A percentile compares a stretch with the other conserved stretches of the same genome.
Conservation (phyloP, 768 basidiomycete species). For the Pulveroboletus sp. region DNA sequence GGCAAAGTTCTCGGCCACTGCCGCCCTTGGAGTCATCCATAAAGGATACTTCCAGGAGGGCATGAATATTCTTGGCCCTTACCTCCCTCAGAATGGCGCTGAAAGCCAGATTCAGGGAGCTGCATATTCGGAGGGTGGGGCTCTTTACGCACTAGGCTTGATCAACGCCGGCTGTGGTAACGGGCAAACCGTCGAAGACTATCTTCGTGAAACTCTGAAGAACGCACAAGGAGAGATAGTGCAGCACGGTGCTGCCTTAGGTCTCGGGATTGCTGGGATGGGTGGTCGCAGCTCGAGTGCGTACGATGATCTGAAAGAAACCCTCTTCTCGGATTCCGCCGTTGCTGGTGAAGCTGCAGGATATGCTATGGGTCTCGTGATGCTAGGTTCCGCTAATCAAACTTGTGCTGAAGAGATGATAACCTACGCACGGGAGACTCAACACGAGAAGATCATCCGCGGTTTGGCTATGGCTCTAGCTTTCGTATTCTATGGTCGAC, state of each 20-base stretch:
- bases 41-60: conserved; percentile 95
- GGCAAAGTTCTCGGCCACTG: conserved; percentile 98
- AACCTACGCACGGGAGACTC: conserved; percentile 92
- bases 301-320: conserved; percentile 87
- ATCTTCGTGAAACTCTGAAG: conserved; percentile 77
- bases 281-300: conserved; percentile 84
- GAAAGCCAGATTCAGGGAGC: conserved; percentile 76
- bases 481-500: conserved; percentile 87
- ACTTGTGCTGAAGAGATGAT: conserved; percentile 91
- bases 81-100: conserved; percentile 75
- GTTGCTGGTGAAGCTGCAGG: conserved; percentile 95
- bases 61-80: conserved; percentile 87
- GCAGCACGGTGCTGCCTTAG: conserved; percentile 95
- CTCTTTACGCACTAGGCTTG: conserved; percentile 91
- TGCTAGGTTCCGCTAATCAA: conserved; percentile 88
- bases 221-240: conserved; percentile 78
- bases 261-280: conserved; percentile 94
- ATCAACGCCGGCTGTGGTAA: conserved; percentile 91
- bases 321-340: conserved; percentile 91
- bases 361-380: conserved; percentile 96
- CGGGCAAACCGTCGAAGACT: conserved; percentile 61
- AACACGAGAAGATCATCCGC: conserved; percentile 98
- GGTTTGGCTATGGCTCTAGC: conserved; percentile 91
- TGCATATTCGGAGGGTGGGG: conserved; percentile 92
- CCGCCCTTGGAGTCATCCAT: conserved; percentile 95